phyloP scores from a whole-genome alignment of 2,329 filamentous ascomycete genomes.

The Chlorencoelia australis region DNA sequence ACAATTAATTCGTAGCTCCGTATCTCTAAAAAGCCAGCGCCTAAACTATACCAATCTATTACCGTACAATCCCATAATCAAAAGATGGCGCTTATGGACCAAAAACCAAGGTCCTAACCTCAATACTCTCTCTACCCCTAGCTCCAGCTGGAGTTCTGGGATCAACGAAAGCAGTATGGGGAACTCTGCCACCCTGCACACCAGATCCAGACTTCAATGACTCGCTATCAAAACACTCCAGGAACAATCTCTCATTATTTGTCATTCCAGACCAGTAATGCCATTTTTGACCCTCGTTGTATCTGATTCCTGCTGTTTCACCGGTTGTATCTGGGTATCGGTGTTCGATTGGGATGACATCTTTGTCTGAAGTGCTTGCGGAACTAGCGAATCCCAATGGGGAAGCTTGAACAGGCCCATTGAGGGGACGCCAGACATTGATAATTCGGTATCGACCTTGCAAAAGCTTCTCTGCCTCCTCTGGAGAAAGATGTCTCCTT shows the following conservation, averaged over 20 bases:
- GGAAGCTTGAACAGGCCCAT: slow-evolving; percentile 23
- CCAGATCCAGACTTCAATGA: slow-evolving; percentile 37
- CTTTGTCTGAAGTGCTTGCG: slow-evolving; percentile 19
- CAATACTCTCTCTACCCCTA: slow-evolving; percentile 74
- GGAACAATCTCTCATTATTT: slow-evolving; percentile 26
- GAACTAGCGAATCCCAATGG: slow-evolving; percentile 26
- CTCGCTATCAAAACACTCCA: slow-evolving; percentile 28
- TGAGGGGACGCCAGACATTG: slow-evolving; percentile 60
- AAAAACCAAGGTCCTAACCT: slow-evolving; percentile 79
- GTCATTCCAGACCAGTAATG: slow-evolving; percentile 27
- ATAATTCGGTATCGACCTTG: slow-evolving; percentile 67
- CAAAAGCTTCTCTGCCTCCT: slow-evolving; percentile 58
- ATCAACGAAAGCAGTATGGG: slow-evolving; percentile 58
- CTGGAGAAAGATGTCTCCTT: slow-evolving; percentile 50
- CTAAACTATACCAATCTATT: too few relatives aligned
- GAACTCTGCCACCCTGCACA: slow-evolving; percentile 45
- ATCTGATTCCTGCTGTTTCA: slow-evolving; percentile 25
- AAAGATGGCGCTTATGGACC: slow-evolving; percentile 31
- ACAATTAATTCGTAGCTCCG: too few relatives aligned
- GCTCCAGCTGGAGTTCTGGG: slow-evolving; percentile 60
- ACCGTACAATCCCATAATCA: neutral
- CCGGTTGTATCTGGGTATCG: slow-evolving; percentile 25
- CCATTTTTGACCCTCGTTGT: slow-evolving; percentile 26
- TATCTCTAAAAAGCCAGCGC: too few relatives aligned
- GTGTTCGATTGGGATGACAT: slow-evolving; percentile 26